Percentiles rank a stretch among this genome's conserved stretches.
These are phyloP conservation scores for Fusarium luffae DNA, from an alignment of 2,329 filamentous ascomycete genomes.

Conservation along the genomic window DNA sequence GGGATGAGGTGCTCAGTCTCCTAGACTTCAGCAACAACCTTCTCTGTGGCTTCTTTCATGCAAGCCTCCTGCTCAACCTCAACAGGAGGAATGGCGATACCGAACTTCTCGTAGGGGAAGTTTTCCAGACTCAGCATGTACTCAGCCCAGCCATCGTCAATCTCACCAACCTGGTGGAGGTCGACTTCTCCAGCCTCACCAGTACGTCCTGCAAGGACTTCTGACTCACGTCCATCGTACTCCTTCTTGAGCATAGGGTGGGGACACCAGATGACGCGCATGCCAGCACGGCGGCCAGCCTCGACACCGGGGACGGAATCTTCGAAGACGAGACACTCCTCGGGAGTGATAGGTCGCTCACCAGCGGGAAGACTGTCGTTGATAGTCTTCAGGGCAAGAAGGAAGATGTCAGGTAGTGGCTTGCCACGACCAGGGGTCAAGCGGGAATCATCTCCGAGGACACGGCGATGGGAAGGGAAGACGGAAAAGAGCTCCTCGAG, in stretches of 20 bases:
- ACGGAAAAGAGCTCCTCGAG: constrained; percentile 68
- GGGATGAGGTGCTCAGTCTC: constrained; percentile 17
- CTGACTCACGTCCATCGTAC: constrained; percentile 78
- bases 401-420: constrained; percentile 93
- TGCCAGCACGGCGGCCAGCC: constrained; percentile 87
- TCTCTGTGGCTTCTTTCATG: constrained; percentile 52
- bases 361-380: constrained; percentile 76
- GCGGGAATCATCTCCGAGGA: constrained; percentile 86
- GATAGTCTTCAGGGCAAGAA: constrained; percentile 85
- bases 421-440: constrained; percentile 87
- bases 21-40: constrained; percentile 30
- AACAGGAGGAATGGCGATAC: constrained; percentile 60
- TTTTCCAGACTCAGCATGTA: constrained; percentile 61
- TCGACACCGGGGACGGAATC: constrained; percentile 95
- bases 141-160: constrained; percentile 71
- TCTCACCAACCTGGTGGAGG: constrained; percentile 65
- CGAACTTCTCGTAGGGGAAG: constrained; percentile 70
- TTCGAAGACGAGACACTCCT: constrained; percentile 96
- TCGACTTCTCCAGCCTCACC: constrained; percentile 72
- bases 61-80: constrained; percentile 57
- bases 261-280: constrained; percentile 94
- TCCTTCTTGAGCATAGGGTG: constrained; percentile 82
- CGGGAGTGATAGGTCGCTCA: constrained; percentile 75
- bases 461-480: constrained; percentile 76
- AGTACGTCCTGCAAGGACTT: constrained; percentile 85